These are phyloP conservation scores for Xylaria arbuscula DNA, from an alignment of 2,329 filamentous ascomycete genomes.

Conservation along the genomic window DNA sequence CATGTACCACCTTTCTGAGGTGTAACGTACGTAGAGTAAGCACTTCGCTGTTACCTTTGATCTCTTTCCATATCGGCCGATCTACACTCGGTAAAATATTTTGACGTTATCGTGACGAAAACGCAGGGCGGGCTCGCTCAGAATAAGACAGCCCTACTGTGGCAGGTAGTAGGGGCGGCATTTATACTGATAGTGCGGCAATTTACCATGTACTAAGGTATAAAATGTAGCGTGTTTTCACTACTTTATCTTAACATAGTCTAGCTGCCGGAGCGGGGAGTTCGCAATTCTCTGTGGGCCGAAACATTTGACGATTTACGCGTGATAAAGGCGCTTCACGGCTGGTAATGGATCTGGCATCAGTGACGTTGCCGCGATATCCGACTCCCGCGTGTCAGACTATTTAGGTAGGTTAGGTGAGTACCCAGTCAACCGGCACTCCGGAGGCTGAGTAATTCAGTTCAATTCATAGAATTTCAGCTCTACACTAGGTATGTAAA, in stretches of 20 bases:
- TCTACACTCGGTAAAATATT: not conserved
- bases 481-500: not conserved
- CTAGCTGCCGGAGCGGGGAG: not conserved
- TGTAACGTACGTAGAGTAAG: too few relatives aligned
- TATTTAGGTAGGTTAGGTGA: not conserved
- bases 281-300: not conserved
- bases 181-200: not conserved
- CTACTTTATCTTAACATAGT: not conserved
- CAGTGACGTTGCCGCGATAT: slow-evolving; percentile 23
- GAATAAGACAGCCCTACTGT: not conserved
- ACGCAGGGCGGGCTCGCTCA: not conserved
- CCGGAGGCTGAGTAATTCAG: not conserved
- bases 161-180: not conserved
- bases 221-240: too few relatives aligned
- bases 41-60: slow-evolving; percentile 15
- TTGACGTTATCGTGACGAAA: slow-evolving; percentile 3
- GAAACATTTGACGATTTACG: not conserved
- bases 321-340: slow-evolving; percentile 10
- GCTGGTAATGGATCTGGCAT: not conserved
- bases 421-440: not conserved
- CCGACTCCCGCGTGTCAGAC: slow-evolving; percentile 1
- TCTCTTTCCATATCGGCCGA: not conserved
- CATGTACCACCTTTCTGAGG: slow-evolving; percentile 7
- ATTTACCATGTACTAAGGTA: not conserved
- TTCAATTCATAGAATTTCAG: not conserved